Evolutionary conservation across 2,329 filamentous ascomycete genomes (phyloP).

Genomic region (Pseudogymnoascus sp.): DNA sequence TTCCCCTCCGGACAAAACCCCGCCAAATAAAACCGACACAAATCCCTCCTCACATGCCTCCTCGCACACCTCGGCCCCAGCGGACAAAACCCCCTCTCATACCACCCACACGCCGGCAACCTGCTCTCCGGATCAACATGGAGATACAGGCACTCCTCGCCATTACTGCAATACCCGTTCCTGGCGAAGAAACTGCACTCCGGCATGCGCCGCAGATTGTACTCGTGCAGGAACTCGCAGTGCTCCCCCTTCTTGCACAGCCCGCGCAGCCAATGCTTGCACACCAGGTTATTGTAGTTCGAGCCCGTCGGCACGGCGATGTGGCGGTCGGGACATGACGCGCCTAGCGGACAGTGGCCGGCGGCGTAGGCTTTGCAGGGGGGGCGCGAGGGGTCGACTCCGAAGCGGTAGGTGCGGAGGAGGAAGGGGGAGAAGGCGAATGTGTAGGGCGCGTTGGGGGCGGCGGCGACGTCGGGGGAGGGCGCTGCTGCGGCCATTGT

Average conservation of each 20-base stretch:
- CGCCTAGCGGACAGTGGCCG: slow-evolving; percentile 79
- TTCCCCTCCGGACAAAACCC: slow-evolving; percentile 89
- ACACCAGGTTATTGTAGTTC: slow-evolving; percentile 76
- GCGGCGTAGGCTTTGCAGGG: slow-evolving; percentile 79
- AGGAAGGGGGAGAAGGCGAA: slow-evolving; percentile 87
- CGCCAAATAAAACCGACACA: slow-evolving; percentile 81
- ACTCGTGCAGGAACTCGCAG: slow-evolving; percentile 98
- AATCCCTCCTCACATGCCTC: slow-evolving; percentile 72
- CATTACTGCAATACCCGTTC: slow-evolving; percentile 92
- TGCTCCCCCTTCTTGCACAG: slow-evolving; percentile 95
- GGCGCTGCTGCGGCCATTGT: background rate
- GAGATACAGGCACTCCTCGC: slow-evolving; percentile 90
- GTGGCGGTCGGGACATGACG: slow-evolving; percentile 80
- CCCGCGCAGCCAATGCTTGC: slow-evolving; percentile 97
- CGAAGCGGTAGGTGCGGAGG: slow-evolving; percentile 73
- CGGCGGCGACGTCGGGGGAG: slow-evolving; percentile 24
- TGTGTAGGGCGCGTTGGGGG: slow-evolving; percentile 50
- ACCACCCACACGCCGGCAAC: slow-evolving; percentile 76
- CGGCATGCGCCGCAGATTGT: slow-evolving; percentile 96
- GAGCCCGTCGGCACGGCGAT: slow-evolving; percentile 31
- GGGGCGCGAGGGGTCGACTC: slow-evolving; percentile 68
- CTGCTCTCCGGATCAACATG: slow-evolving; percentile 79
- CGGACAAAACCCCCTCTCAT: slow-evolving; percentile 90
- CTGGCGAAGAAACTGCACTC: slow-evolving; percentile 95
- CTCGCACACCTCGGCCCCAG: slow-evolving; percentile 81